Conservation (phyloP, 2,329 filamentous ascomycete genomes). For the Aureobasidium sp. region DNA sequence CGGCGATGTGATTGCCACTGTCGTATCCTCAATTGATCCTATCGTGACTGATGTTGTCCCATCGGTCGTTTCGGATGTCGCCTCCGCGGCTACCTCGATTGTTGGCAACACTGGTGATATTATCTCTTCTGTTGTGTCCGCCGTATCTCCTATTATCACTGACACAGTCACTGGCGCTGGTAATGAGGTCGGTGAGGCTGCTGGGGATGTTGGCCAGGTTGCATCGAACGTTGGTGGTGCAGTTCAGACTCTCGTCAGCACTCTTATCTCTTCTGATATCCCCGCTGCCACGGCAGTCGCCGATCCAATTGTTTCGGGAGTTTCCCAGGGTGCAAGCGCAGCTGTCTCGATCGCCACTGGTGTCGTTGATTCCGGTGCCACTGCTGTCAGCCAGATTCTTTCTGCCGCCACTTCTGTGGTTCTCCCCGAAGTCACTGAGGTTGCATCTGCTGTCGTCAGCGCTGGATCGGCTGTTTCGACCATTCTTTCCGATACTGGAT, state of each 20-base stretch:
- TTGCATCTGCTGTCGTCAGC: not conserved
- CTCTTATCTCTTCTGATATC: not conserved
- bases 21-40: too few relatives aligned
- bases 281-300: not conserved
- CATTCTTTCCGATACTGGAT: not conserved
- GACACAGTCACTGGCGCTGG: not conserved
- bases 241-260: not conserved
- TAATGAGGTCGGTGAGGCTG: not conserved
- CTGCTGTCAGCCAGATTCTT: not conserved
- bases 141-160: not conserved
- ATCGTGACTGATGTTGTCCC: too few relatives aligned
- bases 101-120: not conserved
- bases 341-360: not conserved
- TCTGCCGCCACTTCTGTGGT: not conserved
- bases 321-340: not conserved
- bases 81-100: too few relatives aligned
- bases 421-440: not conserved
- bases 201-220: not conserved
- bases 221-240: not conserved
- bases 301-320: not conserved
- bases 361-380: not conserved
- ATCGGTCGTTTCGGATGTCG: too few relatives aligned
- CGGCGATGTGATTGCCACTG: too few relatives aligned
- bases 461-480: not conserved
- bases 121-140: not conserved